Percentiles rank a stretch among this genome's conserved stretches.
Conservation (phyloP, 768 basidiomycete species). For the Sporobolomyces pararoseus region DNA sequence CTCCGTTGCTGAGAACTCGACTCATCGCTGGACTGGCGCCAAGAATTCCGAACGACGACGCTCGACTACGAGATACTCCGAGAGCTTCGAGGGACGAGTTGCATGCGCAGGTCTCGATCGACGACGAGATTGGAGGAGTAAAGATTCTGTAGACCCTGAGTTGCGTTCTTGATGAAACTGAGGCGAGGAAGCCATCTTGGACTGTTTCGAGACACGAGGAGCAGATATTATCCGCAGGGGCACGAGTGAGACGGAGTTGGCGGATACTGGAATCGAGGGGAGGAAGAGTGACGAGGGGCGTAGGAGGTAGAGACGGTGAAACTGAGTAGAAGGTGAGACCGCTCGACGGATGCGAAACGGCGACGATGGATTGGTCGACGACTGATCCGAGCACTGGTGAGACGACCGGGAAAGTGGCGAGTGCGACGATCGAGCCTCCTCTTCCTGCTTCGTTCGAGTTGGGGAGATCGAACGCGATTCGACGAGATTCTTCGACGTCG, state of each 20-base stretch:
- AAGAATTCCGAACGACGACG: slow-evolving; percentile 55
- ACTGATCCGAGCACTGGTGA: background rate
- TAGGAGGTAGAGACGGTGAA: slow-evolving; percentile 33
- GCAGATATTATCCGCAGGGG: slow-evolving; percentile 55
- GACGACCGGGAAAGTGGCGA: background rate
- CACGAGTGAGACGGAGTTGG: slow-evolving; percentile 59
- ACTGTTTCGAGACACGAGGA: slow-evolving; percentile 66
- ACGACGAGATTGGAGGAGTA: slow-evolving; percentile 16
- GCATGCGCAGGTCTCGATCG: slow-evolving; percentile 27
- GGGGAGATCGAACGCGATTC: background rate
- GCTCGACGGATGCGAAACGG: slow-evolving; percentile 30
- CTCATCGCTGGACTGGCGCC: slow-evolving; percentile 52
- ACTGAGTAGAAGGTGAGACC: slow-evolving; percentile 42
- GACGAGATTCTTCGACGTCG: background rate
- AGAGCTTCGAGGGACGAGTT: slow-evolving; percentile 55
- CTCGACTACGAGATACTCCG: slow-evolving; percentile 64
- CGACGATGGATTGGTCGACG: slow-evolving; percentile 19
- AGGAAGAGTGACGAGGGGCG: slow-evolving; percentile 57
- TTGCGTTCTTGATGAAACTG: slow-evolving; percentile 63
- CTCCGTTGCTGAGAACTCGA: slow-evolving; percentile 18
- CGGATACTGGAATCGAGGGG: slow-evolving; percentile 60
- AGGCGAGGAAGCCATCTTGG: slow-evolving; percentile 62
- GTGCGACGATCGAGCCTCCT: slow-evolving; percentile 4
- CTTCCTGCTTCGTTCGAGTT: background rate
- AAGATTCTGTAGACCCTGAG: slow-evolving; percentile 62